Conservation (phyloP, 2,329 filamentous ascomycete genomes). For the Exophiala dermatitidis region DNA sequence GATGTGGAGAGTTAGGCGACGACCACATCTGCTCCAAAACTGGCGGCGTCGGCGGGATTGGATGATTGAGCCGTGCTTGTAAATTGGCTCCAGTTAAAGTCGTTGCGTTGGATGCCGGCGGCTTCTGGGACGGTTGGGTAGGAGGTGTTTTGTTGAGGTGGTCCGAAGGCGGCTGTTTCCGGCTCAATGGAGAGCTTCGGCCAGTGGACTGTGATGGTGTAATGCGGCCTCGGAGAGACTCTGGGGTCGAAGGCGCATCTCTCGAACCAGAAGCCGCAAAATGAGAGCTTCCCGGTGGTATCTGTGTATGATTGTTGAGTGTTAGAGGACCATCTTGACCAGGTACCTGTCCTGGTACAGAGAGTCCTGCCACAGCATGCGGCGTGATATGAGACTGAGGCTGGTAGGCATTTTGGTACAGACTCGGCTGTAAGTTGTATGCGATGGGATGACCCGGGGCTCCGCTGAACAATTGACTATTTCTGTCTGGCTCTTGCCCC, state of each 20-base stretch:
- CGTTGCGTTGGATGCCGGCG: constrained; percentile 11
- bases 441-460: too few species aligned
- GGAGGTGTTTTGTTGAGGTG: not conserved
- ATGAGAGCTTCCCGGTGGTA: not conserved
- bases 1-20: constrained; percentile 1
- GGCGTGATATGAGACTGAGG: too few species aligned
- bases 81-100: constrained; percentile 29
- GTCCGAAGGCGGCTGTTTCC: constrained; percentile 1
- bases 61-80: constrained; percentile 30
- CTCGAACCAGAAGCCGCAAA: constrained; percentile 6
- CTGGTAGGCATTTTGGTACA: too few species aligned
- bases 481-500: too few species aligned
- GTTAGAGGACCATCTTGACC: too few species aligned
- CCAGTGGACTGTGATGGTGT: constrained; percentile 13
- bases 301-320: not conserved
- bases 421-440: too few species aligned
- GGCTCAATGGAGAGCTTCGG: constrained; percentile 10
- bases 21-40: constrained; percentile 8
- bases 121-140: constrained; percentile 3
- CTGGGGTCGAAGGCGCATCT: constrained; percentile 16
- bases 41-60: constrained; percentile 28
- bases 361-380: too few species aligned
- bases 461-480: too few species aligned
- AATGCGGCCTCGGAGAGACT: constrained; percentile 14
- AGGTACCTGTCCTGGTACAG: too few species aligned